phyloP scores from a whole-genome alignment of 768 basidiomycete species.

The Hygrophorus pudorinus region DNA sequence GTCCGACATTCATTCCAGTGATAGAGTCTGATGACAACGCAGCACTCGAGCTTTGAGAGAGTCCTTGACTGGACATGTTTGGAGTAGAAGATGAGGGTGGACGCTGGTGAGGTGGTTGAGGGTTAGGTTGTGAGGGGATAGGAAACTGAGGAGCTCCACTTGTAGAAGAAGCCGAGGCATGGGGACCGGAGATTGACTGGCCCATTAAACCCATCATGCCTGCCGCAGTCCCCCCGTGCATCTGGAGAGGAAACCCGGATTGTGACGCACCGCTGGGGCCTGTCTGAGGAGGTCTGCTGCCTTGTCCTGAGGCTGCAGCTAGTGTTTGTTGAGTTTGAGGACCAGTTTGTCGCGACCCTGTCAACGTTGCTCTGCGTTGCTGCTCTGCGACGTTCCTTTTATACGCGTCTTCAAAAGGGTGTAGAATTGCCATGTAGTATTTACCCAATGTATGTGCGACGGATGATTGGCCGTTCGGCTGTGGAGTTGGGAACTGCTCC shows the following conservation, averaged over 20 bases:
- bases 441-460: slow-evolving; percentile 43
- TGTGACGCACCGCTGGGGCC: neutral
- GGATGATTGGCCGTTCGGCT: slow-evolving; percentile 35
- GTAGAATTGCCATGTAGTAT: slow-evolving; percentile 53
- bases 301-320: slow-evolving; percentile 13
- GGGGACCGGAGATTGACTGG: neutral
- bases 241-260: neutral
- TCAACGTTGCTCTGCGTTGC: slow-evolving; percentile 43
- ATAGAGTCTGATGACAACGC: slow-evolving; percentile 8
- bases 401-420: slow-evolving; percentile 66
- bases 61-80: slow-evolving; percentile 14
- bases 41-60: slow-evolving; percentile 11
- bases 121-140: slow-evolving; percentile 1
- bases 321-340: slow-evolving; percentile 21
- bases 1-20: slow-evolving; percentile 7
- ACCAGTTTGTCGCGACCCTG: slow-evolving; percentile 28
- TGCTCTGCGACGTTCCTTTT: slow-evolving; percentile 51
- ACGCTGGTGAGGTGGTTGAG: slow-evolving; percentile 11
- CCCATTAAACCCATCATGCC: neutral
- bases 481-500: slow-evolving; percentile 38
- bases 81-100: slow-evolving; percentile 21
- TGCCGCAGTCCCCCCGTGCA: neutral
- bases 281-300: slow-evolving; percentile 4
- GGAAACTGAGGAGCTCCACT: slow-evolving; percentile 1
- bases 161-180: neutral